phyloP scores from a whole-genome alignment of 2,329 filamentous ascomycete genomes.

The Colletotrichum sp. region DNA sequence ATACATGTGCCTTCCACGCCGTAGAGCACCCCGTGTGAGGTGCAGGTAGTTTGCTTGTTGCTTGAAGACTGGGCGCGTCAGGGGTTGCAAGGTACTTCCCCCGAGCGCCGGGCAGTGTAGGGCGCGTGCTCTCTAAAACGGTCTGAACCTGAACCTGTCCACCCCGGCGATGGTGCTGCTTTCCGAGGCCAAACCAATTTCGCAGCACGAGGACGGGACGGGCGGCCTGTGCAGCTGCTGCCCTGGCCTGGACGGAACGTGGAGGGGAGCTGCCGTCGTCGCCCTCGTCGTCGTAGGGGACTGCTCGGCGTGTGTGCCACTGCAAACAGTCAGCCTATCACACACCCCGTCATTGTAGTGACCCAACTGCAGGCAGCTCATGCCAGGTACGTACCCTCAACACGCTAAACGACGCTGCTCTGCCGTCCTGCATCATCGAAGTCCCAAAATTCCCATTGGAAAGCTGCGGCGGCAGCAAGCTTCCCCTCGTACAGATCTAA shows the following conservation, averaged over 20 bases:
- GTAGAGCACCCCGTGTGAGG: background rate
- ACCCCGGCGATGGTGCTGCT: background rate
- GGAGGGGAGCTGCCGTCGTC: background rate
- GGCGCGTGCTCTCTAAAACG: background rate
- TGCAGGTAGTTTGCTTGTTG: background rate
- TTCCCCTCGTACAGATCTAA: background rate
- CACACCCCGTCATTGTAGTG: background rate
- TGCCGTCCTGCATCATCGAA: constrained; percentile 17
- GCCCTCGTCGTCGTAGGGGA: background rate
- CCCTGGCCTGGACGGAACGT: background rate
- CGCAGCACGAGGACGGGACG: background rate
- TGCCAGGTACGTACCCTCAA: background rate
- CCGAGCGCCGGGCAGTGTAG: background rate
- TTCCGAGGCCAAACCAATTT: background rate
- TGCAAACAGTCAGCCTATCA: background rate
- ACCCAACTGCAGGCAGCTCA: background rate
- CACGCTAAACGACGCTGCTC: background rate
- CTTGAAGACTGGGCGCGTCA: constrained; percentile 12
- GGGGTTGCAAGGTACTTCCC: constrained; percentile 10
- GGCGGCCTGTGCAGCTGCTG: background rate
- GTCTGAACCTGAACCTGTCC: background rate
- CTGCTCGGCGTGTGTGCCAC: background rate
- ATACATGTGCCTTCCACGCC: background rate
- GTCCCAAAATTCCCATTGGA: constrained; percentile 1
- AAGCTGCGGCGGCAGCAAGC: background rate